Base-by-base conservation (phyloP, 2,329 filamentous ascomycete genomes). In the Rhexocercosporidium sp. region DNA sequence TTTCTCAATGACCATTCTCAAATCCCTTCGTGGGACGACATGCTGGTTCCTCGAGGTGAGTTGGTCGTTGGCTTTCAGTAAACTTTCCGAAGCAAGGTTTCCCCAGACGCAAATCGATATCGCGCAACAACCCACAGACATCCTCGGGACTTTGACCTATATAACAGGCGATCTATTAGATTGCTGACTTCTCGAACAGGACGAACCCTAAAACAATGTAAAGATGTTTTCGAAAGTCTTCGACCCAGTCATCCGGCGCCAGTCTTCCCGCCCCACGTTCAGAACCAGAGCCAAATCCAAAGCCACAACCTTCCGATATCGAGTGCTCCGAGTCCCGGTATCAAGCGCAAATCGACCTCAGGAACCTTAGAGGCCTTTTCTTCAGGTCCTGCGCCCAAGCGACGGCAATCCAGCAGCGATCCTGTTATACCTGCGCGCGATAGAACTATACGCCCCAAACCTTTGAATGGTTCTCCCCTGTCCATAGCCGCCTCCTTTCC, bases 31-130 rank as follows among this genome's bases (percentile, higher is more conserved):
- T 86, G 83, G 83, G 79, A 79, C 62, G 79, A 85, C 64, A 82
- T 82, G 70, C 77, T 82, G 47, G 76, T 85, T 67, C 84, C 84
- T 69, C 77, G 77, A 73, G 83, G 84, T 86, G 78, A 68, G 76
- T 74, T 68, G 29, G 62, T 65, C 62, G 62, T 64, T 66, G 34
- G 41, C 59, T 64, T 66, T 64, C 62, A 56, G 29, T 62, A 62
- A 67, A 61, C 64, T 62, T 67, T 66, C 46, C 62, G 37, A 64
- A 61, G 49, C 62, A 69, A 69, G 62, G 65, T 67, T 66, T 66
- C 66, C 66, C 64, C 67, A 62, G 62, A 66, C 59, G 61, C 62
- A 51, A 66, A 31, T 62, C 27, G 25, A 65, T 64, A 46, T 67
- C 59, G 49, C 29, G 47, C 64, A 56, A 61, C 62, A 62, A 69